phyloP scores from a whole-genome alignment of 2,329 filamentous ascomycete genomes.

The Botryotinia convoluta region DNA sequence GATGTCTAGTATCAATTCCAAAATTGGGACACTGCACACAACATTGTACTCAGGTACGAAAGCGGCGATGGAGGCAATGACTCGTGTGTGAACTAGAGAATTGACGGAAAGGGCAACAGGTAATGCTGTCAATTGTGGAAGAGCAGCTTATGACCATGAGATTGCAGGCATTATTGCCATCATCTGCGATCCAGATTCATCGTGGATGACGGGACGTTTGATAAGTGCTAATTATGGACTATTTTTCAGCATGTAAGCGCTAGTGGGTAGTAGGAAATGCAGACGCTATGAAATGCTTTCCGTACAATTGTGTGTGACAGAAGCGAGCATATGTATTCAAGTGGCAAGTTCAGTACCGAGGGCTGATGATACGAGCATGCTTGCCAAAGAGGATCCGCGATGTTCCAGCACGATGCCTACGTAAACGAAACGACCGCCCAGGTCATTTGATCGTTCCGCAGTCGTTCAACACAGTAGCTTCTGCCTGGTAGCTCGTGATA shows the following conservation, averaged over 20 bases:
- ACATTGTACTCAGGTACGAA: conserved; percentile 62
- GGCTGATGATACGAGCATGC: neutral
- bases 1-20: conserved; percentile 54
- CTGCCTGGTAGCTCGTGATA: neutral
- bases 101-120: conserved; percentile 10
- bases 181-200: conserved; percentile 17
- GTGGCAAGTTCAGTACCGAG: neutral
- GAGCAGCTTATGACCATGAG: conserved; percentile 21
- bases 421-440: no score
- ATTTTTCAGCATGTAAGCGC: conserved; percentile 8
- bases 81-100: conserved; percentile 33
- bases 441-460: neutral
- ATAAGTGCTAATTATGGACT: conserved; percentile 11
- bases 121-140: conserved; percentile 18
- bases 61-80: conserved; percentile 63
- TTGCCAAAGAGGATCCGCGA: neutral
- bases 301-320: neutral
- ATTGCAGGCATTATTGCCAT: conserved; percentile 20
- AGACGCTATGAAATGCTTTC: neutral
- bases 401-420: neutral
- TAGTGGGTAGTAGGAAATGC: neutral
- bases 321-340: neutral
- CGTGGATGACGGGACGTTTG: conserved; percentile 14
- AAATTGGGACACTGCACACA: conserved; percentile 54
- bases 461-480: no score